phyloP scores from a whole-genome alignment of 2,329 filamentous ascomycete species.

The Hypomyces perniciosus region DNA sequence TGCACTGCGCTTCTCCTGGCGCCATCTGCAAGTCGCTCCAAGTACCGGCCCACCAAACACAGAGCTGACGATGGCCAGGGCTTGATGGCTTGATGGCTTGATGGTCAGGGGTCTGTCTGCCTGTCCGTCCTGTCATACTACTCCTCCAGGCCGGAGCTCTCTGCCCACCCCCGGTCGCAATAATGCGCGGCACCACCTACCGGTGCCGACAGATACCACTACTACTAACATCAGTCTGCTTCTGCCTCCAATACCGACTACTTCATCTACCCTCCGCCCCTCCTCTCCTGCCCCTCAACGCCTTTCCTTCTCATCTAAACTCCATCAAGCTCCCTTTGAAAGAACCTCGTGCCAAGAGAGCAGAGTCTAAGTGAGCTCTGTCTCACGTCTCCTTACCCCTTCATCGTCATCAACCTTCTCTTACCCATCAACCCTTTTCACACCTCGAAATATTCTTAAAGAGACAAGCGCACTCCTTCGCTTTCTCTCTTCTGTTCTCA shows the following conservation, averaged over 20 bases:
- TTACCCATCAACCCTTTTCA: not conserved
- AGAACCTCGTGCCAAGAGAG: not conserved
- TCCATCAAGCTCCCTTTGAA: constrained; percentile 4
- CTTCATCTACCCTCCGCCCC: constrained; percentile 13
- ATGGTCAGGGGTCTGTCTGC: constrained; percentile 5
- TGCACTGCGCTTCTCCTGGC: constrained; percentile 4
- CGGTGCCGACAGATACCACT: not conserved
- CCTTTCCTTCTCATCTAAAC: constrained; percentile 5
- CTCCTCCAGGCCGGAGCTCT: constrained; percentile 1
- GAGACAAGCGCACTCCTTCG: not conserved
- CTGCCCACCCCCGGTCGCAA: not conserved
- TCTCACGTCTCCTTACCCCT: constrained; percentile 10
- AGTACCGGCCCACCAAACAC: constrained; percentile 10
- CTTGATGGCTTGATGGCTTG: constrained; percentile 9
- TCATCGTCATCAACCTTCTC: not conserved
- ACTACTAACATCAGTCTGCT: constrained; percentile 6
- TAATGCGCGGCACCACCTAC: not conserved
- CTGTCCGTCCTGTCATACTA: not conserved
- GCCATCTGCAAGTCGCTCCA: not conserved
- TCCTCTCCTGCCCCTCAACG: constrained; percentile 7
- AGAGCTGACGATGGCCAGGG: constrained; percentile 13
- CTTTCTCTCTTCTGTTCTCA: not conserved
- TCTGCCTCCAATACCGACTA: constrained; percentile 10
- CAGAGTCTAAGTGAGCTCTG: constrained; percentile 4
- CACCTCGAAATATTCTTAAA: not conserved